A percentile compares a stretch with the other conserved stretches of the same genome.
phyloP scores from a whole-genome alignment of 495 filamentous ascomycete genomes.

The Hyaloscypha finlandica region DNA sequence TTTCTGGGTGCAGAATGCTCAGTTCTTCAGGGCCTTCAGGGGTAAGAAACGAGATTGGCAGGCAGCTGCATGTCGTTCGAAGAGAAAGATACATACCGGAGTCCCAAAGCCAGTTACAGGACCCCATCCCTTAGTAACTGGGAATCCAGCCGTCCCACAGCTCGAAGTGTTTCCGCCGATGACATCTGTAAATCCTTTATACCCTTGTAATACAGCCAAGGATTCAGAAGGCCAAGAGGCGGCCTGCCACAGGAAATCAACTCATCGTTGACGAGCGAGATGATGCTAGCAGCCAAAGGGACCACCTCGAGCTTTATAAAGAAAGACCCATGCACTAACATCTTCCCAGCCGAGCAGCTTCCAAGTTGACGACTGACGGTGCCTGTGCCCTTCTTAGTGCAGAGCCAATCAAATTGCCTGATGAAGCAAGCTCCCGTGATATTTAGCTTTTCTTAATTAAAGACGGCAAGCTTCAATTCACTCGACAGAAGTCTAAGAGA shows the following conservation, averaged over 20 bases:
- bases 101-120: constrained; percentile 64
- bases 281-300: constrained; percentile 42
- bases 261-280: constrained; percentile 65
- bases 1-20: not conserved
- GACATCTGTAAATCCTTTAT: constrained; percentile 61
- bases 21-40: not conserved
- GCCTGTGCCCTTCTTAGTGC: too few relatives aligned
- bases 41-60: not conserved
- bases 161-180: constrained; percentile 56
- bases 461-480: too few relatives aligned
- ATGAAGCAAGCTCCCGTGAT: too few relatives aligned
- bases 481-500: too few relatives aligned
- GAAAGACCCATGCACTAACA: too few relatives aligned
- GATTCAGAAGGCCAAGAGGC: constrained; percentile 64
- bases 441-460: too few relatives aligned
- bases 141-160: constrained; percentile 58
- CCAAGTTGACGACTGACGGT: too few relatives aligned
- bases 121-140: constrained; percentile 60
- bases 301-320: too few relatives aligned
- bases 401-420: too few relatives aligned
- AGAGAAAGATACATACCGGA: constrained; percentile 33
- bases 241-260: constrained; percentile 55
- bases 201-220: constrained; percentile 60
- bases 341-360: too few relatives aligned
- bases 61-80: not conserved